phyloP scores from a whole-genome alignment of 441 rosid species.

The Manihot esculenta region DNA sequence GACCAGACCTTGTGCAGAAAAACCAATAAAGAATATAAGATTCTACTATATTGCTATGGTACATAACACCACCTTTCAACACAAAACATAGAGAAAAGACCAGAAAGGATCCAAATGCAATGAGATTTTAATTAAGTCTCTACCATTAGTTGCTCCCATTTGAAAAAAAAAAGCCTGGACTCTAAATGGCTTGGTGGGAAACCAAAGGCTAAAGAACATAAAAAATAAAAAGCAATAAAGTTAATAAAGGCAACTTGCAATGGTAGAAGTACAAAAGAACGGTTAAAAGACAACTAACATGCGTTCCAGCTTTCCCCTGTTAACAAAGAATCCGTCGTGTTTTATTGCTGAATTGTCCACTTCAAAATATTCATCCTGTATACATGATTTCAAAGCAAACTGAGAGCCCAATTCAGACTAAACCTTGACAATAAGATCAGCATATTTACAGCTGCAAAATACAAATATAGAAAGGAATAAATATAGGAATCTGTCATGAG shows the following conservation, averaged over 20 bases:
- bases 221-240: not conserved
- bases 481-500: conserved; percentile 1
- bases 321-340: conserved; percentile 94
- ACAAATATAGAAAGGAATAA: not conserved
- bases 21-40: not conserved
- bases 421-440: not conserved
- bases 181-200: not conserved
- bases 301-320: conserved; percentile 90
- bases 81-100: not conserved
- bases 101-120: not conserved
- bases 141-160: not conserved
- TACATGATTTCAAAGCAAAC: conserved; percentile 13
- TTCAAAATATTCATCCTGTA: conserved; percentile 99
- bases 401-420: not conserved
- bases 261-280: not conserved
- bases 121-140: not conserved
- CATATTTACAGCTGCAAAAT: not conserved
- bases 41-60: not conserved
- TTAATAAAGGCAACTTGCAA: too few relatives aligned
- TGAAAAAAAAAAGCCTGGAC: not conserved
- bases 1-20: not conserved
- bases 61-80: not conserved
- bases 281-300: conserved; percentile 52
- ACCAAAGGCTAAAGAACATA: not conserved
- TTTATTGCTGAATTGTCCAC: conserved; percentile 92